Conservation (phyloP, 2,329 filamentous ascomycete genomes). For the Xylariaceae sp. region DNA sequence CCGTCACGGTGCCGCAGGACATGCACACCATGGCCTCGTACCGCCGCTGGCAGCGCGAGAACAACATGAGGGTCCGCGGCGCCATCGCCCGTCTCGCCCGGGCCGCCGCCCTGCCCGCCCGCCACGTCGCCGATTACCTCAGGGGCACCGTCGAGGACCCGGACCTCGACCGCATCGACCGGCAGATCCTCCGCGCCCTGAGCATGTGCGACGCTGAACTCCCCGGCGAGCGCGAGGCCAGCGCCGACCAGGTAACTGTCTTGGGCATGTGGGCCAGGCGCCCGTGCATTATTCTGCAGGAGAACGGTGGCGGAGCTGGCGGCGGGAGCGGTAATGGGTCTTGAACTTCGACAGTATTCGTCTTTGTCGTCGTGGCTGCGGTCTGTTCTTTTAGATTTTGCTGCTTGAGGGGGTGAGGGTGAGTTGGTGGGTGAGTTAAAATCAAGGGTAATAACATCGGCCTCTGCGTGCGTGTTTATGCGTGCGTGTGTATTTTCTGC, state of each 20-base stretch:
- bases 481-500: too few species aligned
- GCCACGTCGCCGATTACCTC: slow-evolving; percentile 32
- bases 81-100: slow-evolving; percentile 30
- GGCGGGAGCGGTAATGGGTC: slow-evolving; percentile 7
- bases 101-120: slow-evolving; percentile 33
- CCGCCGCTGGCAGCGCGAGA: slow-evolving; percentile 37
- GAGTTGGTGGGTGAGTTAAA: background rate
- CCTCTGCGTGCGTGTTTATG: too few species aligned
- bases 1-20: slow-evolving; percentile 30
- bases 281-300: slow-evolving; percentile 28
- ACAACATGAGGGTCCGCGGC: slow-evolving; percentile 32
- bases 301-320: background rate
- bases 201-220: slow-evolving; percentile 33
- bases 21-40: slow-evolving; percentile 38
- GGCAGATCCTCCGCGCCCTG: slow-evolving; percentile 34
- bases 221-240: slow-evolving; percentile 18
- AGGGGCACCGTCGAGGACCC: slow-evolving; percentile 28
- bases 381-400: too few species aligned
- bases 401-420: too few species aligned
- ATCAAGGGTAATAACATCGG: too few species aligned
- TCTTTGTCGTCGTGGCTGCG: too few species aligned
- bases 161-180: slow-evolving; percentile 33
- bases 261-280: slow-evolving; percentile 33
- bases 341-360: background rate
- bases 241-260: slow-evolving; percentile 12